A percentile compares a stretch with the other conserved stretches of the same genome.
phyloP scores from a whole-genome alignment of 768 basidiomycete genomes.

The Tricholoma bakamatsutake region DNA sequence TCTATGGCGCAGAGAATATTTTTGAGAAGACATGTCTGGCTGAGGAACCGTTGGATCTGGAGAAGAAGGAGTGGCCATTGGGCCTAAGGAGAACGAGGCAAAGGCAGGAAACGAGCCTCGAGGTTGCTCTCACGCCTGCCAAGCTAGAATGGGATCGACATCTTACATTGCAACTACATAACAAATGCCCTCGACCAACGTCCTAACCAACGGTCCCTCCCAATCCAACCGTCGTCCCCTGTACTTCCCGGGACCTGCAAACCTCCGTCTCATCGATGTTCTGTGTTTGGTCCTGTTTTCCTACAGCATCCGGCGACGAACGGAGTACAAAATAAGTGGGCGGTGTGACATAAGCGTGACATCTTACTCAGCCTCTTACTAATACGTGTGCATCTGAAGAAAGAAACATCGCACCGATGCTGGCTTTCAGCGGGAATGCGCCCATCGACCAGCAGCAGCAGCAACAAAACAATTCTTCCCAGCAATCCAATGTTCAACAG shows the following conservation, averaged over 20 bases:
- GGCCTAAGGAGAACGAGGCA: slow-evolving; percentile 7
- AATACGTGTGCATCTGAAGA: slow-evolving; percentile 27
- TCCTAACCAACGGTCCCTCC: too few species aligned
- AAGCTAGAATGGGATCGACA: neutral
- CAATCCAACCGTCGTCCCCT: neutral
- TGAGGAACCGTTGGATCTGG: slow-evolving; percentile 7
- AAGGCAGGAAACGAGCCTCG: slow-evolving; percentile 6
- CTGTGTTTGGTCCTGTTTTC: neutral
- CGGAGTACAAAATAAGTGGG: slow-evolving; percentile 9
- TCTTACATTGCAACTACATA: neutral
- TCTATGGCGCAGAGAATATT: slow-evolving; percentile 27
- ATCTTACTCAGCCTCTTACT: slow-evolving; percentile 44
- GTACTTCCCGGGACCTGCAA: neutral
- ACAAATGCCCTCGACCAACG: too few species aligned
- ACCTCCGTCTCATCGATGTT: too few species aligned
- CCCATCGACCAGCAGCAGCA: slow-evolving; percentile 12
- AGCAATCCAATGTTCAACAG: slow-evolving; percentile 17
- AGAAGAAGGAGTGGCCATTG: slow-evolving; percentile 9
- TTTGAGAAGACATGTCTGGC: slow-evolving; percentile 10
- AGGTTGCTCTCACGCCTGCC: neutral
- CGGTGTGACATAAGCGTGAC: slow-evolving; percentile 7
- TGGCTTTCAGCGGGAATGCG: slow-evolving; percentile 25
- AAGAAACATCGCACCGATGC: slow-evolving; percentile 24
- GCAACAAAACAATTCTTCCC: slow-evolving; percentile 13
- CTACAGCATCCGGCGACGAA: slow-evolving; percentile 3